Percentiles rank a stretch among this genome's conserved stretches.
phyloP scores from a whole-genome alignment of 805 yeast genomes.

The Candida germanica region DNA sequence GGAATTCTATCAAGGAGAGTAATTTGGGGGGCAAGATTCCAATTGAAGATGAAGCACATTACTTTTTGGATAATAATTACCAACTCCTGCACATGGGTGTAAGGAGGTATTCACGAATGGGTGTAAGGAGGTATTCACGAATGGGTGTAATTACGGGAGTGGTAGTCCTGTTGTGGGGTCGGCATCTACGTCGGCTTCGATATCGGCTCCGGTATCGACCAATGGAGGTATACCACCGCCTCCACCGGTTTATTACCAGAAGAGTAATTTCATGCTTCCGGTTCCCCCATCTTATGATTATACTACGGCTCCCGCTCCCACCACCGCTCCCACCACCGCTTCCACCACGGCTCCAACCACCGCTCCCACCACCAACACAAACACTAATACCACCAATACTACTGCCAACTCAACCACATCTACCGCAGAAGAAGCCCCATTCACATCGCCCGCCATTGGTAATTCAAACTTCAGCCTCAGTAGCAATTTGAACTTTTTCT shows the following conservation, averaged over 20 bases:
- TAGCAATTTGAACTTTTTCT: conserved; percentile 11
- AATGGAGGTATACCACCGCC: conserved; percentile 2
- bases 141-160: no score
- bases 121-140: no score
- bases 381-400: background rate
- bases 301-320: conserved; percentile 1
- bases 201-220: no score
- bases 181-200: no score
- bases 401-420: background rate
- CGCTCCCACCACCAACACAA: background rate
- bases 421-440: background rate
- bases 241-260: conserved; percentile 5
- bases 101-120: no score
- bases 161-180: no score
- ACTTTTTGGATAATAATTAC: conserved; percentile 43
- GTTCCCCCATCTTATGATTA: conserved; percentile 13
- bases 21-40: conserved; percentile 56
- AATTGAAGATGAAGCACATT: conserved; percentile 49
- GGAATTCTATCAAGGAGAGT: conserved; percentile 56
- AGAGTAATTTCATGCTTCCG: conserved; percentile 12
- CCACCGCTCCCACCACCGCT: background rate
- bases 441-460: background rate
- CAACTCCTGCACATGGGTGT: conserved; percentile 40
- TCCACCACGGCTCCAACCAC: background rate
- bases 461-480: conserved; percentile 8